Evolutionary conservation across 176 grass and related monocot genomes (phyloP).

Genomic region (Oryza meridionalis): DNA sequence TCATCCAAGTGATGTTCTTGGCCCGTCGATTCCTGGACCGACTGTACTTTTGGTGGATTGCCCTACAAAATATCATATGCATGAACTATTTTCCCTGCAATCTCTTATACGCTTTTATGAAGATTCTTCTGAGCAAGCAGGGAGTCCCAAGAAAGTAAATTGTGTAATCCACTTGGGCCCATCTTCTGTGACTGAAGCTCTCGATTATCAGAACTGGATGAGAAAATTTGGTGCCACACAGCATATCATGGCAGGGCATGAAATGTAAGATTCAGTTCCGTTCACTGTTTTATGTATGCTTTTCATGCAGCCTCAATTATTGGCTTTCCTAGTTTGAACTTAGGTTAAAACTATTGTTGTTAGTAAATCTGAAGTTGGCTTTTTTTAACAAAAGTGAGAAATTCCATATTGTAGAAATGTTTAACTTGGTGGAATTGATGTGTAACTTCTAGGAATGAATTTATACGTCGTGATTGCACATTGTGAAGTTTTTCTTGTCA

Average conservation of each 20-base stretch:
- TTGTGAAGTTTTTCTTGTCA: conserved; percentile 3
- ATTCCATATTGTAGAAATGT: background rate
- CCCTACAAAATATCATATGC: conserved; percentile 71
- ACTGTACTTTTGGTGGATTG: conserved; percentile 85
- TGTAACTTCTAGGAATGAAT: background rate
- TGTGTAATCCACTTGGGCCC: conserved; percentile 98
- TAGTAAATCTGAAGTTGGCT: conserved; percentile 11
- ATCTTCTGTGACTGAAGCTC: conserved; percentile 64
- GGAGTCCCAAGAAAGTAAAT: conserved; percentile 76
- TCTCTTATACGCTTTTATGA: conserved; percentile 64
- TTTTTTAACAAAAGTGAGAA: conserved; percentile 5
- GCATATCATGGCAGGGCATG: conserved; percentile 98
- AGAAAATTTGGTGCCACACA: conserved; percentile 70
- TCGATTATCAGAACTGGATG: conserved; percentile 88
- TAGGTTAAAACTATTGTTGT: background rate
- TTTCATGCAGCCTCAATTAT: background rate
- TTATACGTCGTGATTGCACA: background rate
- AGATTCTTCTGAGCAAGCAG: conserved; percentile 42
- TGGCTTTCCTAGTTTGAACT: conserved; percentile 21
- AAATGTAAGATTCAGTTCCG: conserved; percentile 69
- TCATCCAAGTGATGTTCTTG: conserved; percentile 89
- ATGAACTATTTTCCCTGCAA: conserved; percentile 66
- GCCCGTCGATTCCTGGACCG: conserved; percentile 70
- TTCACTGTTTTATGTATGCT: conserved; percentile 16
- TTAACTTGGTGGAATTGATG: background rate